A percentile compares a stretch with the other conserved stretches of the same genome.
Evolutionary conservation across 2,329 filamentous ascomycete genomes (phyloP).

Genomic region (Aspergillus tanneri): DNA sequence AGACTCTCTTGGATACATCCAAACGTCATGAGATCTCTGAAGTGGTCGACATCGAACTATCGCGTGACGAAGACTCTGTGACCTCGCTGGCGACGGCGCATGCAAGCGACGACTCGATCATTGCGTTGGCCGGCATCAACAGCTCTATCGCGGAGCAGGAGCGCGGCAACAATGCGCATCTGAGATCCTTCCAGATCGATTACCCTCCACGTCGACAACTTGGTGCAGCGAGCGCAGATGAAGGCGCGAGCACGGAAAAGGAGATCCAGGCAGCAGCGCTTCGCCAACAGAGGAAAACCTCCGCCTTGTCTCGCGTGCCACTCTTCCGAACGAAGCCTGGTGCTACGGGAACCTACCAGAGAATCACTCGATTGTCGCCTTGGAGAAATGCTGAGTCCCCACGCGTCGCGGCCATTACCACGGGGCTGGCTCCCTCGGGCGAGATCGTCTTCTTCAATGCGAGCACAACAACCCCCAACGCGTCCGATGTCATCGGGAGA

Average conservation of each 20-base stretch:
- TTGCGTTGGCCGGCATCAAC: conserved; percentile 77
- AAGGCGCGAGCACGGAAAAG: conserved; percentile 7
- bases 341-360: conserved; percentile 57
- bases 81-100: conserved; percentile 73
- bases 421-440: conserved; percentile 70
- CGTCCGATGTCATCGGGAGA: conserved; percentile 54
- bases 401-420: conserved; percentile 74
- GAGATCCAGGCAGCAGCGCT: conserved; percentile 20
- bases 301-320: conserved; percentile 50
- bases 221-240: conserved; percentile 12
- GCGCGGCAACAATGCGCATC: conserved; percentile 77
- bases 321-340: conserved; percentile 49
- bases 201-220: conserved; percentile 50
- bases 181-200: conserved; percentile 70
- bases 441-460: conserved; percentile 81
- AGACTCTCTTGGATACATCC: conserved; percentile 72
- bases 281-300: conserved; percentile 35
- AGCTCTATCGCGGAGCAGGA: conserved; percentile 70
- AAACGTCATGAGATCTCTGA: conserved; percentile 63
- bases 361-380: conserved; percentile 58
- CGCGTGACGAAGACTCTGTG: conserved; percentile 83
- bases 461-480: conserved; percentile 53
- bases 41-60: conserved; percentile 71
- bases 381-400: conserved; percentile 53
- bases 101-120: conserved; percentile 53